phyloP scores from a whole-genome alignment of 805 yeast genomes.

The Isabelozyma pseudorhagii region DNA sequence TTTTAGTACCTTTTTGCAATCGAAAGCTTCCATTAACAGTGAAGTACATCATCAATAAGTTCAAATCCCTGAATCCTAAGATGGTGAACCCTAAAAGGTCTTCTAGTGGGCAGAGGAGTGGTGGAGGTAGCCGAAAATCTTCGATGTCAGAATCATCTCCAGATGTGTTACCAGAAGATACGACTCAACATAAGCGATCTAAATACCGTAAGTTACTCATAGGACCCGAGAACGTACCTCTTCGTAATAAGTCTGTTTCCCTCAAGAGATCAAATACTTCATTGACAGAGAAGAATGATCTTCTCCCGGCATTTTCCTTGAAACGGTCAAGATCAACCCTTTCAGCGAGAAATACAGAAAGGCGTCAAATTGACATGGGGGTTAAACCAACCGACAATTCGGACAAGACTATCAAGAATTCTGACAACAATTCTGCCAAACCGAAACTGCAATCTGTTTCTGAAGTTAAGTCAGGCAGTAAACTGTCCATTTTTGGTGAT shows the following conservation, averaged over 20 bases:
- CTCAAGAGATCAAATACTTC: conserved; percentile 4
- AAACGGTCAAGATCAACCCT: conserved; percentile 40
- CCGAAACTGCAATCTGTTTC: neutral
- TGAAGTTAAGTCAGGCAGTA: neutral
- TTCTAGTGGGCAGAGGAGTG: neutral
- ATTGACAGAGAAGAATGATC: conserved; percentile 12
- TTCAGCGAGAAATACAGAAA: conserved; percentile 34
- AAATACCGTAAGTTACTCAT: conserved; percentile 2
- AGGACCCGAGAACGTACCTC: conserved; percentile 7
- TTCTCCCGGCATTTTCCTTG: conserved; percentile 31
- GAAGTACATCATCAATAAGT: conserved; percentile 42
- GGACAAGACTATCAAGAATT: neutral
- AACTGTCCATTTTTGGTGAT: conserved; percentile 22
- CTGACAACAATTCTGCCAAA: neutral
- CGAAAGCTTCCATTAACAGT: conserved; percentile 47
- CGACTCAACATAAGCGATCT: neutral
- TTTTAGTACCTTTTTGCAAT: conserved; percentile 52
- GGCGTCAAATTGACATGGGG: conserved; percentile 41
- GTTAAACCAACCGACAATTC: conserved; percentile 4
- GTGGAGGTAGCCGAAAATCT: neutral
- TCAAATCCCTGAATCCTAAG: conserved; percentile 47
- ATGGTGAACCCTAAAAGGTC: conserved; percentile 8
- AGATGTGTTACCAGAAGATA: neutral
- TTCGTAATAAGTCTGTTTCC: conserved; percentile 15
- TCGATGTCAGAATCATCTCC: neutral